phyloP scores from a whole-genome alignment of 2,329 filamentous ascomycete genomes.

The Phialocephala subalpina region DNA sequence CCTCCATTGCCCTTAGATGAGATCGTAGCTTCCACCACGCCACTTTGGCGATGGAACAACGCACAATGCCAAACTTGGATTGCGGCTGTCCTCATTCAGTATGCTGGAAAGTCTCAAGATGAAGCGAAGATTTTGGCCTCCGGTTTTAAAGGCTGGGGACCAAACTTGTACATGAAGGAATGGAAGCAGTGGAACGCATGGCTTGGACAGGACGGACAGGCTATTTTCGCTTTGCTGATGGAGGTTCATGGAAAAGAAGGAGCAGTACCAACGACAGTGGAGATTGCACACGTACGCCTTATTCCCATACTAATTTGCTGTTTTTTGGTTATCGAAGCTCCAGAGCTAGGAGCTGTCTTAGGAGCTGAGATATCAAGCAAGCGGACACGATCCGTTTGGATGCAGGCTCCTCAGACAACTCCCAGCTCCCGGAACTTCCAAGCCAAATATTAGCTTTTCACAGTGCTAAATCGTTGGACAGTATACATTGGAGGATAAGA shows the following conservation, averaged over 20 bases:
- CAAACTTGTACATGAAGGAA: conserved; percentile 19
- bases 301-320: no score
- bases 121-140: conserved; percentile 8
- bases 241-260: conserved; percentile 53
- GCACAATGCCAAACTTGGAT: conserved; percentile 21
- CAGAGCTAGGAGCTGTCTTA: no score
- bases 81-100: conserved; percentile 12
- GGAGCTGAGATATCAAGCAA: no score
- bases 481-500: conserved; percentile 5
- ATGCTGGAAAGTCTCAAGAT: background rate
- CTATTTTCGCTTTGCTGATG: conserved; percentile 17
- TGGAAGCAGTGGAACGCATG: conserved; percentile 19
- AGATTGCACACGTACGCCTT: conserved; percentile 9
- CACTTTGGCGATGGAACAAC: conserved; percentile 18
- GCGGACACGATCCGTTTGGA: no score
- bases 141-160: conserved; percentile 19
- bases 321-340: no score
- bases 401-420: no score
- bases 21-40: conserved; percentile 12
- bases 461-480: no score
- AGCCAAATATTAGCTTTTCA: no score
- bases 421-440: no score
- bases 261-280: conserved; percentile 62
- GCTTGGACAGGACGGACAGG: conserved; percentile 16
- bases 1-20: background rate